Base-by-base conservation (phyloP, 1,284 basidiomycete genomes). In the Cutaneotrichosporon sp. region DNA sequence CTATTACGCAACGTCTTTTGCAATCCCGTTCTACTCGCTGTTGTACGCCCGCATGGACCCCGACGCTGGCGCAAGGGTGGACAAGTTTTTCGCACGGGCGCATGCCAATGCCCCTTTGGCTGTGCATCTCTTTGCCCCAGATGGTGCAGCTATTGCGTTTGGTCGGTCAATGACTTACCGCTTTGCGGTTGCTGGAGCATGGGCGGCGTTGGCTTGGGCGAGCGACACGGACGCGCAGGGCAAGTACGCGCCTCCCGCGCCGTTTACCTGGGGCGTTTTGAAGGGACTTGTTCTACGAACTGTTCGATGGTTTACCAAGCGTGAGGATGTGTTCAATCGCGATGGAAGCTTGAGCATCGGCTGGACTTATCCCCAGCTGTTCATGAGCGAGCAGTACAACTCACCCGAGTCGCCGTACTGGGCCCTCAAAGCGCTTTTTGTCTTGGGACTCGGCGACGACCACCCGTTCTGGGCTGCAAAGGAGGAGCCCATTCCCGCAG, bases 401-500 rank as follows among this genome's bases (percentile, higher is more conserved):
- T 66, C 63, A 12, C 58, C 63, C 38, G 63, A 67, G 39, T 86
- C 84, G n/a, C 83, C 84, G 1, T 88, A 87, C 70, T 88, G 86
- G 86, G 84, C 83, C 59, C 85, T 84, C 73, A 86, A 87, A 64
- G 81, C 84, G 1, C 87, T 87, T 71, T 77, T 85, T 50, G 68
- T 82, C 0, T 79, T 87, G 13, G 77, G 84, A 2, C 74, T 87
- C 3, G 80, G 83, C 0, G 77, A 79, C 14, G 76, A 77, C 0
- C 84, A 86, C 63, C 83, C 84, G 0, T 86, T 87, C 77, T 87
- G 85, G 86, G 61, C 78, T 0, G 74, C 80, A 0, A 59, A 77
- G 30, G 85, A 87, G 68, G 61, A 62, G 36, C 45, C 58, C 4
- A 65, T 58, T 41, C 65, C 63, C 2, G 59, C 77, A 22, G 85